Base-by-base conservation (phyloP, 2,329 filamentous ascomycete genomes). In the Ophiostoma australiae region DNA sequence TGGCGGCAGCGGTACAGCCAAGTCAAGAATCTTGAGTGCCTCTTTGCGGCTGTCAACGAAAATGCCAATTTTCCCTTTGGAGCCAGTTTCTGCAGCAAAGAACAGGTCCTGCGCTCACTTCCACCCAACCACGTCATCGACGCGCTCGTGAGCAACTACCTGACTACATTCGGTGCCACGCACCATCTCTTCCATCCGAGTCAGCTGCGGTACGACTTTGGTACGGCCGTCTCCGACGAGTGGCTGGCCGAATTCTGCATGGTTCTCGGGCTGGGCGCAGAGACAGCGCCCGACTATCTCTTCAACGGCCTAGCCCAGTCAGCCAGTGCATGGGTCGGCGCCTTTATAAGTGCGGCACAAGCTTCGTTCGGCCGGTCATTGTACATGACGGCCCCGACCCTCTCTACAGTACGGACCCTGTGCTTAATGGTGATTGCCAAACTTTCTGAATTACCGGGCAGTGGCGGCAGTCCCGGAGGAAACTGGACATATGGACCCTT, bases 211-310 rank as follows among this genome's bases (percentile, higher is more conserved):
- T 68, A 74, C 3, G 75, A 77, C 44, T 35, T 77, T 17, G 70
- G 71, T 10, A 55, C 58, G 20, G 27, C 72, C 55, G 69, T 72
- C 11, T 52, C 72, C 0, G 75, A 77, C 33, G 75, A 70, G 37
- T 76, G 75, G 75, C 73, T 77, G 5, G 72, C 75, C 1, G 76
- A 77, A 69, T 72, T 78, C 10, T 76, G 74, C 52, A 76, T 77
- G 74, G 69, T 77, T 61, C 69, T 78, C 27, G 76, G 74, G 0
- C 67, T 78, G 7, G 77, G 76, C 1, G 74, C 73, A 27, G 74
- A 75, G 13, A 68, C 74, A 44, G 71, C 74, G n/a, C 35, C 69
- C 3, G 66, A 70, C 11, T 73, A 72, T 15, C 15, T 75, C 4
- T 72, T 76, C 67, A 37, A 68, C 31, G 66, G 74, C 23, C 73